Evolutionary conservation across 768 basidiomycete genomes (phyloP).

Genomic region (Macrolepiota fuliginosa): DNA sequence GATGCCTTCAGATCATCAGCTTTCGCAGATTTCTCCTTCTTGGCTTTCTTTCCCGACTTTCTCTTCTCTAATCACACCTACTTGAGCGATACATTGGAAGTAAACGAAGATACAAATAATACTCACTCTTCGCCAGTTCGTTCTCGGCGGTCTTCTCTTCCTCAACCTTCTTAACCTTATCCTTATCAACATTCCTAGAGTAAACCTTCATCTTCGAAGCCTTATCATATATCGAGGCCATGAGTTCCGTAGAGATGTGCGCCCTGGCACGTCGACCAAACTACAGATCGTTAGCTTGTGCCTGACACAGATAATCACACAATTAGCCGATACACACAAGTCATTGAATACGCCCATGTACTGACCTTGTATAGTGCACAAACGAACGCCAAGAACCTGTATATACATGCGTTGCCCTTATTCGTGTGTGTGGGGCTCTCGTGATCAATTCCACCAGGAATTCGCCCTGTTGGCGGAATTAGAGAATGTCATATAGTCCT

Average conservation of each 20-base stretch:
- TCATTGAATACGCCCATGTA: neutral
- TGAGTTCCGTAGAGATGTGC: conserved; percentile 73
- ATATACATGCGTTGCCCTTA: conserved; percentile 69
- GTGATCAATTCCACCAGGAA: conserved; percentile 55
- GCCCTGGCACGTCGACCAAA: conserved; percentile 70
- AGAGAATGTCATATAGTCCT: conserved; percentile 70
- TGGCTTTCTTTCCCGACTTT: conserved; percentile 22
- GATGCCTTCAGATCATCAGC: conserved; percentile 55
- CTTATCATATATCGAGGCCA: conserved; percentile 88
- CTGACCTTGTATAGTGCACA: conserved; percentile 54
- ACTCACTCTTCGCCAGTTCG: conserved; percentile 30
- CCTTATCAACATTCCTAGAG: conserved; percentile 67
- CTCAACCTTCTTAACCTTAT: conserved; percentile 31
- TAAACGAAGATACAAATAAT: neutral
- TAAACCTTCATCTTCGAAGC: conserved; percentile 80
- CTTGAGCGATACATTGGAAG: too few species aligned
- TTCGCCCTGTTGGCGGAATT: conserved; percentile 31
- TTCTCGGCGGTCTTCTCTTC: conserved; percentile 25
- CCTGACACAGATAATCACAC: conserved; percentile 29
- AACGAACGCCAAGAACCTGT: conserved; percentile 71
- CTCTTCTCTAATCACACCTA: too few species aligned
- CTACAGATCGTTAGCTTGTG: conserved; percentile 74
- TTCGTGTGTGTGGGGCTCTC: conserved; percentile 17
- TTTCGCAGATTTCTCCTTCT: conserved; percentile 39
- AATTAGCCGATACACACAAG: neutral